Conservation (phyloP, 139 green algal species). For the Astrephomene gubernaculifera region DNA sequence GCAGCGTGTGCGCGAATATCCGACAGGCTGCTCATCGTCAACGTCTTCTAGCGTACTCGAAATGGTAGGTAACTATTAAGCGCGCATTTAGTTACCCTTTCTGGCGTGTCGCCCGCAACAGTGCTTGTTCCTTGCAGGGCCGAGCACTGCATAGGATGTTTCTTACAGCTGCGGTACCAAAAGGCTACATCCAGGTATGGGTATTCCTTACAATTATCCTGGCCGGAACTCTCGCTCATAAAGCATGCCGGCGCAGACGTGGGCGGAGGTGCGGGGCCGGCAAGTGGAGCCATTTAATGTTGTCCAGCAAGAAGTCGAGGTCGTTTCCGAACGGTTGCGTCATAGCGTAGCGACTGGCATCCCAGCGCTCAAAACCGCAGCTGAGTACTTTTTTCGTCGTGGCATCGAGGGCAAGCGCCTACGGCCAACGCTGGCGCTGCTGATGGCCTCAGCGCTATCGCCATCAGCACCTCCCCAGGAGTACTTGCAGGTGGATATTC, state of each 20-base stretch:
- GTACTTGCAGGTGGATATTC: slow-evolving; percentile 68
- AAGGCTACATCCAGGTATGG: slow-evolving; percentile 36
- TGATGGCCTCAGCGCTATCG: slow-evolving; percentile 88
- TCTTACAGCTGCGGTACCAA: slow-evolving; percentile 24
- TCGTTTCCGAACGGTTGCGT: slow-evolving; percentile 86
- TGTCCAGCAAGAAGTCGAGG: slow-evolving; percentile 80
- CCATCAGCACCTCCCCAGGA: slow-evolving; percentile 47
- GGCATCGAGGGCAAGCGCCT: slow-evolving; percentile 95
- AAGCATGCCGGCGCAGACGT: slow-evolving; percentile 9
- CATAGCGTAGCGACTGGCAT: slow-evolving; percentile 84
- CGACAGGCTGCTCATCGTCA: slow-evolving; percentile 24
- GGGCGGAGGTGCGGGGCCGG: slow-evolving; percentile 10
- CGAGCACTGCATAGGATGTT: not conserved
- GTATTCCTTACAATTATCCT: not conserved
- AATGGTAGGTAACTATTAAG: not conserved
- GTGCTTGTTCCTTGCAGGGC: not conserved
- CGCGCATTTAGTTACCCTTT: not conserved
- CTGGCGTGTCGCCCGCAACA: too few relatives aligned
- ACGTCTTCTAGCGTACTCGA: not conserved
- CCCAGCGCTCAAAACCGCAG: slow-evolving; percentile 75
- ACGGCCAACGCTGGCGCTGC: slow-evolving; percentile 87
- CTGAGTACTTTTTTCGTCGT: slow-evolving; percentile 68
- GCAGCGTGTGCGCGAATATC: not conserved
- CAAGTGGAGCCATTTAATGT: slow-evolving; percentile 80
- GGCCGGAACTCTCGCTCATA: not conserved